phyloP scores from a whole-genome alignment of 805 yeast species.

The Hanseniaspora jakobsenii region DNA sequence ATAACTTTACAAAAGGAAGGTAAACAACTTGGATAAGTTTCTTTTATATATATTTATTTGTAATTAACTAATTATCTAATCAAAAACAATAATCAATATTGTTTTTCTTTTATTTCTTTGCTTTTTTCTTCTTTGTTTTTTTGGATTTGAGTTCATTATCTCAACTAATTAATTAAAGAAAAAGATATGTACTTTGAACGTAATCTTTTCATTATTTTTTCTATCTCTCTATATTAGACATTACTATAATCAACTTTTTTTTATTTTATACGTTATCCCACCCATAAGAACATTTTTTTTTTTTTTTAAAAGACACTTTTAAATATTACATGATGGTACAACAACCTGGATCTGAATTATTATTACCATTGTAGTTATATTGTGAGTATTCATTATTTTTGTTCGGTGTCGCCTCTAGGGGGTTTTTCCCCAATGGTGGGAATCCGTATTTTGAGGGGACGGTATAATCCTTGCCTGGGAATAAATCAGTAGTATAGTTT shows the following conservation, averaged over 20 bases:
- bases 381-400: neutral
- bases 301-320: neutral
- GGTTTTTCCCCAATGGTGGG: constrained; percentile 30
- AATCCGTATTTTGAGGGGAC: constrained; percentile 34
- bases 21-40: constrained; percentile 33
- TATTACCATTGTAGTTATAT: neutral
- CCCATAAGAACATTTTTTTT: neutral
- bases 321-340: constrained; percentile 29
- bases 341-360: constrained; percentile 22
- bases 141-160: too few relatives aligned
- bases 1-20: constrained; percentile 38
- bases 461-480: constrained; percentile 29
- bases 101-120: neutral
- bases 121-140: too few relatives aligned
- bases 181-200: neutral
- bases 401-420: constrained; percentile 26
- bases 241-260: too few relatives aligned
- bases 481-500: constrained; percentile 23
- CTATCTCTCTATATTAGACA: too few relatives aligned
- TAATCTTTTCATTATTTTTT: neutral
- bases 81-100: neutral
- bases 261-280: too few relatives aligned
- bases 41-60: neutral
- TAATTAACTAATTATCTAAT: neutral
- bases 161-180: too few relatives aligned